A percentile compares a stretch with the other conserved stretches of the same genome.
Conservation (phyloP, 2,329 filamentous ascomycete genomes). For the Sclerotinia minor region DNA sequence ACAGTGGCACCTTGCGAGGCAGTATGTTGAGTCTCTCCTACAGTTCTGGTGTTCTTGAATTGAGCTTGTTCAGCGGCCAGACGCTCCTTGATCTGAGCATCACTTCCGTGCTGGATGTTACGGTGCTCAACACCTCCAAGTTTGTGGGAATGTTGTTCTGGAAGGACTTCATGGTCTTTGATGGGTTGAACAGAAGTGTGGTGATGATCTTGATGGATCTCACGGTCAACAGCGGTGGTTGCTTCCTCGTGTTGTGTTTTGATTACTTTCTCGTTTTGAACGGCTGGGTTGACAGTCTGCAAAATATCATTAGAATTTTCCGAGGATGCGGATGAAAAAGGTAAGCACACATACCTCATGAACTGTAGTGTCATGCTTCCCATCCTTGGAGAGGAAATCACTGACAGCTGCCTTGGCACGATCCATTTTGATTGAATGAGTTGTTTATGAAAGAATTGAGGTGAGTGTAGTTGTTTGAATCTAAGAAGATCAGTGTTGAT, state of each 20-base stretch:
- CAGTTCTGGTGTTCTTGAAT: constrained; percentile 53
- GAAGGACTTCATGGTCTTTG: constrained; percentile 52
- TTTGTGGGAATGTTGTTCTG: constrained; percentile 64
- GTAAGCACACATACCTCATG: constrained; percentile 50
- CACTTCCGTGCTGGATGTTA: constrained; percentile 60
- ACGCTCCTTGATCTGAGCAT: constrained; percentile 48
- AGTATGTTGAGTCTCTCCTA: constrained; percentile 52
- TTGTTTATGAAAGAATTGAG: background rate
- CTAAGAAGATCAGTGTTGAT: no score
- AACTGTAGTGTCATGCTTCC: constrained; percentile 69
- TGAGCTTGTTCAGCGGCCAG: constrained; percentile 55
- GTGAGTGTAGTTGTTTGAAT: constrained; percentile 7
- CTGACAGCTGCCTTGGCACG: constrained; percentile 63
- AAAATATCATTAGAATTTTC: constrained; percentile 17
- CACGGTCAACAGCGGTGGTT: constrained; percentile 63
- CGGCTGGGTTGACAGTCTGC: constrained; percentile 55
- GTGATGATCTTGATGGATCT: constrained; percentile 71
- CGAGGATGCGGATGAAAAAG: background rate
- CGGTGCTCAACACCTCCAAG: constrained; percentile 60
- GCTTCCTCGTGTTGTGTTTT: constrained; percentile 63
- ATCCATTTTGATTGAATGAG: constrained; percentile 51
- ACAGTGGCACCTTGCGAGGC: constrained; percentile 51
- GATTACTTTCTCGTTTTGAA: constrained; percentile 60
- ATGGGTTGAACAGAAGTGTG: constrained; percentile 70
- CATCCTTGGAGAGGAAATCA: constrained; percentile 60